phyloP scores from a whole-genome alignment of 768 basidiomycete species.

The Rhizopogon vesiculosus region DNA sequence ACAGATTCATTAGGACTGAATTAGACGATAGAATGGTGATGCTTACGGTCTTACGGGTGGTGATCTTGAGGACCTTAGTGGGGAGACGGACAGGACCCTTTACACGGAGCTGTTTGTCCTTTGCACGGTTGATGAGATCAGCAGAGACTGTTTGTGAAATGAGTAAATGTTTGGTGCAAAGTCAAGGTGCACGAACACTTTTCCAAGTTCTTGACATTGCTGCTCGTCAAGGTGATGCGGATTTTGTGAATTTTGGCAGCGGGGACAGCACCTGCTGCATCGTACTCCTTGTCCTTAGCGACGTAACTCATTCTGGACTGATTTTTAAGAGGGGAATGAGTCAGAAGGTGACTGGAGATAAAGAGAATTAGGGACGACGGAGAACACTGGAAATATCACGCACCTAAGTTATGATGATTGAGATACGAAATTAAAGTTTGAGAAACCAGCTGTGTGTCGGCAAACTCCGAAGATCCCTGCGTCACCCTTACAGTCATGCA shows the following conservation, averaged over 20 bases:
- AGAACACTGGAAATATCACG: not conserved
- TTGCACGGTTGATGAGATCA: constrained; percentile 97
- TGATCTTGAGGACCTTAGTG: constrained; percentile 98
- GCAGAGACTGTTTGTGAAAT: constrained; percentile 64
- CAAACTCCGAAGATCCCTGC: not conserved
- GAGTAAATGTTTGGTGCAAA: not conserved
- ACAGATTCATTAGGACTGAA: not conserved
- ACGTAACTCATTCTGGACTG: constrained; percentile 85
- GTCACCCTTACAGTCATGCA: constrained; percentile 30
- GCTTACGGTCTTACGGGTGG: constrained; percentile 96
- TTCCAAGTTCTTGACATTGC: constrained; percentile 97
- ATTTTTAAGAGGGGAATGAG: constrained; percentile 38
- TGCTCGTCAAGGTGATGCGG: constrained; percentile 96
- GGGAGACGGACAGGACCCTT: constrained; percentile 99
- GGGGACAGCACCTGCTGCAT: constrained; percentile 85
- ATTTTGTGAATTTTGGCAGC: constrained; percentile 97
- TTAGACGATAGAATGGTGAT: not conserved
- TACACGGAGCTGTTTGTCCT: constrained; percentile 99
- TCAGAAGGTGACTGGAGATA: constrained; percentile 73
- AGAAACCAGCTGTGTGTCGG: not conserved
- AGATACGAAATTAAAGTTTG: not conserved
- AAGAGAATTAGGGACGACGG: not conserved
- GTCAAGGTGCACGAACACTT: constrained; percentile 62
- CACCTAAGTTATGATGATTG: not conserved
- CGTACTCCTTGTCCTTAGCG: constrained; percentile 99